phyloP scores from a whole-genome alignment of 768 basidiomycete species.

The Tulasnella sp. region DNA sequence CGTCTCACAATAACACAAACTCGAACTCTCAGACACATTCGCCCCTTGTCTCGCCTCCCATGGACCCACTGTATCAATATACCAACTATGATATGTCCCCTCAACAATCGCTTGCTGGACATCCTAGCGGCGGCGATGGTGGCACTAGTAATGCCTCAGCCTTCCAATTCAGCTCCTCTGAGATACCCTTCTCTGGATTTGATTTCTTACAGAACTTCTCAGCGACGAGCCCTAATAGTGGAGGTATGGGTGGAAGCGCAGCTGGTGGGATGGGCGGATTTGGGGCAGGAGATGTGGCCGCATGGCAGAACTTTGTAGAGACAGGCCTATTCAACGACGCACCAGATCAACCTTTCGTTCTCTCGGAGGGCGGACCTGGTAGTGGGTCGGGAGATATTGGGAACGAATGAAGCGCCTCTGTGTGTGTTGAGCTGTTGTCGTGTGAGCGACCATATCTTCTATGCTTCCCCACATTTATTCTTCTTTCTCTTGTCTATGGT shows the following conservation, averaged over 20 bases:
- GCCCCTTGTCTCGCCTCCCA: background rate
- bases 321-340: slow-evolving; percentile 15
- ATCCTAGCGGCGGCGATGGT: too few relatives aligned
- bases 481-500: too few relatives aligned
- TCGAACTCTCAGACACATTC: background rate
- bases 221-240: background rate
- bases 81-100: too few relatives aligned
- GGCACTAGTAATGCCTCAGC: slow-evolving; percentile 15
- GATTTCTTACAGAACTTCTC: slow-evolving; percentile 75
- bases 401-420: too few relatives aligned
- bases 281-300: slow-evolving; percentile 1
- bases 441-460: too few relatives aligned
- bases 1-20: too few relatives aligned
- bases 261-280: background rate
- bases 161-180: slow-evolving; percentile 45
- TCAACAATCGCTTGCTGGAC: too few relatives aligned
- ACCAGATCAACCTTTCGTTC: slow-evolving; percentile 19
- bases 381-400: too few relatives aligned
- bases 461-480: too few relatives aligned
- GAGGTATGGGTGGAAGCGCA: background rate
- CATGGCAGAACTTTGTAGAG: slow-evolving; percentile 45
- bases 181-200: slow-evolving; percentile 73
- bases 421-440: too few relatives aligned
- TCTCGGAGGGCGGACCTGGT: background rate
- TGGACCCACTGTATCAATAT: too few relatives aligned